These are phyloP conservation scores for Parachaetomium inaequale DNA, from an alignment of 495 filamentous ascomycete species.

Conservation along the genomic window DNA sequence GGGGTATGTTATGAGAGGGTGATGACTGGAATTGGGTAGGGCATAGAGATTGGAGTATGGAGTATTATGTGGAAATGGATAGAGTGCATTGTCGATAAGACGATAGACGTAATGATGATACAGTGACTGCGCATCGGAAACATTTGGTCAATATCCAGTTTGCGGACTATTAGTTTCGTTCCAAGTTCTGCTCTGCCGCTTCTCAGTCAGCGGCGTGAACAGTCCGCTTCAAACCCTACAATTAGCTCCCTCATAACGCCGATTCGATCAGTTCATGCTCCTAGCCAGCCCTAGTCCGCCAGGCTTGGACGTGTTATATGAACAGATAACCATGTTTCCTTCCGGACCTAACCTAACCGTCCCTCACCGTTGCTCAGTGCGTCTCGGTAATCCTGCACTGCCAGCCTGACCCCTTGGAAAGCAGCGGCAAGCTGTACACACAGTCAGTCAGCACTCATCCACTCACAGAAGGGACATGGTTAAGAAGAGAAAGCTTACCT, in stretches of 20 bases:
- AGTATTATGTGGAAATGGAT: no score
- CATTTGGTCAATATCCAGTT: no score
- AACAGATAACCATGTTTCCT: not conserved
- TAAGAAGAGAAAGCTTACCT: slow-evolving; percentile 57
- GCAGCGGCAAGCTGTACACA: slow-evolving; percentile 41
- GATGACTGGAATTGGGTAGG: no score
- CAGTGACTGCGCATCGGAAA: not conserved
- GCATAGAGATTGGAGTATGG: no score
- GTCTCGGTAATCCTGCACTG: slow-evolving; percentile 47
- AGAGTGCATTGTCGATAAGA: no score
- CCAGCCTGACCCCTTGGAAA: slow-evolving; percentile 47
- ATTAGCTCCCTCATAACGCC: not conserved
- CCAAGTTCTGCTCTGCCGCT: not conserved
- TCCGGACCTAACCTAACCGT: not conserved
- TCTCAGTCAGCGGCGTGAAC: not conserved
- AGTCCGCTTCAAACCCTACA: not conserved
- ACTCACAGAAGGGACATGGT: not conserved
- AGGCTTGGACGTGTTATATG: not conserved
- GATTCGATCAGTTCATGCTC: not conserved
- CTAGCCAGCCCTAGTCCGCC: no score
- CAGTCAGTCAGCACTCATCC: slow-evolving; percentile 40
- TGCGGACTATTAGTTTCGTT: no score
- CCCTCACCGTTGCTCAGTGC: slow-evolving; percentile 23
- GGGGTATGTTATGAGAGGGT: no score
- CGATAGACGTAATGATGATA: no score